Conservation (phyloP, 495 filamentous ascomycete species). For the Aspergillus avenaceus region DNA sequence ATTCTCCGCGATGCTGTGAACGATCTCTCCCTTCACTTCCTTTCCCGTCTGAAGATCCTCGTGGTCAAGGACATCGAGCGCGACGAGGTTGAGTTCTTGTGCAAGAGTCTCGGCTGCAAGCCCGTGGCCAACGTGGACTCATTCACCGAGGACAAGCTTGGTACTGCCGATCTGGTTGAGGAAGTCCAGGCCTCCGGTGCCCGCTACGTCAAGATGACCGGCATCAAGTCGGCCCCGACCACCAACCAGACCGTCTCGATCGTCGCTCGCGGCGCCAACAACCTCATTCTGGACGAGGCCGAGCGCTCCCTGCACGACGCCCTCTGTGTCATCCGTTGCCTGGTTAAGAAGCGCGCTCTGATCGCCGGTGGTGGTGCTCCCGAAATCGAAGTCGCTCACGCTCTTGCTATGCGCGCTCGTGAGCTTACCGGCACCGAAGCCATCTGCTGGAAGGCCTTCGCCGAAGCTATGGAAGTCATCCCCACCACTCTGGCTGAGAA, state of each 20-base stretch:
- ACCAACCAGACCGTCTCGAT: slow-evolving; percentile 85
- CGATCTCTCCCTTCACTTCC: slow-evolving; percentile 93
- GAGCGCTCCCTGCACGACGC: slow-evolving; percentile 95
- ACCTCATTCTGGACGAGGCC: slow-evolving; percentile 90
- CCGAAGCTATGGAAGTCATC: slow-evolving; percentile 95
- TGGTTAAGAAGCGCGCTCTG: slow-evolving; percentile 97
- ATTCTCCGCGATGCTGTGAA: slow-evolving; percentile 97
- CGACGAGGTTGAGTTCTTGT: slow-evolving; percentile 98
- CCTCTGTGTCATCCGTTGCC: slow-evolving; percentile 92
- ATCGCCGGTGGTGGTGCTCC: slow-evolving; percentile 95
- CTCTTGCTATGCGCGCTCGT: slow-evolving; percentile 75
- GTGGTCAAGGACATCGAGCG: slow-evolving; percentile 96
- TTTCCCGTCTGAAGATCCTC: slow-evolving; percentile 93
- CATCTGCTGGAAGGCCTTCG: slow-evolving; percentile 98
- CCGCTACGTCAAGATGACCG: slow-evolving; percentile 90
- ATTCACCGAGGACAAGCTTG: slow-evolving; percentile 98
- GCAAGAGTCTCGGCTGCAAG: slow-evolving; percentile 97
- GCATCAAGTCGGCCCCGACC: slow-evolving; percentile 61
- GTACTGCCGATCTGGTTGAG: slow-evolving; percentile 91
- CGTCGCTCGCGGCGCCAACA: slow-evolving; percentile 90
- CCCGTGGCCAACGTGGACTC: slow-evolving; percentile 98
- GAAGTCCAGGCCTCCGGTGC: slow-evolving; percentile 83
- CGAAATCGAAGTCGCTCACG: slow-evolving; percentile 88
- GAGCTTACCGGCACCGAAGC: slow-evolving; percentile 83
- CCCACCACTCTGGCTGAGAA: slow-evolving; percentile 97